Percentiles rank a stretch among this genome's conserved stretches.
These are phyloP conservation scores for Andrographis paniculata DNA, from an alignment of 305 asterid species.

Conservation along the genomic window DNA sequence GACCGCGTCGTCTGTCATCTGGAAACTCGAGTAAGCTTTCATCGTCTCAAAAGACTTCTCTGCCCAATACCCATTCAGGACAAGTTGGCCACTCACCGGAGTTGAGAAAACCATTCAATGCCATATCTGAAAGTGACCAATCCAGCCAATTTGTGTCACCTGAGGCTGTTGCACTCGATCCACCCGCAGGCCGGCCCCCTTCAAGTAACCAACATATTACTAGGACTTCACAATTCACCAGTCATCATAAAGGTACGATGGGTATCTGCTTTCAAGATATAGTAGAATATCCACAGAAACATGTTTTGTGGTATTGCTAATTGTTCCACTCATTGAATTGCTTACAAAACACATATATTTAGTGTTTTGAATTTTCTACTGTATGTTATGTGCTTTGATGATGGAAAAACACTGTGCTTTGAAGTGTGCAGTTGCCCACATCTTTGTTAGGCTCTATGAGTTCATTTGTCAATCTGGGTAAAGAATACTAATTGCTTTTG, in stretches of 20 bases:
- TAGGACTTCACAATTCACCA: slow-evolving; percentile 53
- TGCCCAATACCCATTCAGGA: slow-evolving; percentile 34
- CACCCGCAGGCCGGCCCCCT: slow-evolving; percentile 40
- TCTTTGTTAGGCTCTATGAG: too few relatives aligned
- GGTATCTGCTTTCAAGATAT: neutral
- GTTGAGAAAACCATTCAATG: slow-evolving; percentile 33
- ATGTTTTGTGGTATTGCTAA: slow-evolving; percentile 2
- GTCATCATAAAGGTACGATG: slow-evolving; percentile 72
- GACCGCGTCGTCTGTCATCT: slow-evolving; percentile 74
- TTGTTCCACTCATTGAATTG: neutral
- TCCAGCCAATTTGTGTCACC: slow-evolving; percentile 37
- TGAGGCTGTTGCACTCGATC: slow-evolving; percentile 35
- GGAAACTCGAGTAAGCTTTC: slow-evolving; percentile 49
- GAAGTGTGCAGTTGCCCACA: neutral
- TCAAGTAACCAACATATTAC: slow-evolving; percentile 46
- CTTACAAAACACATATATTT: neutral
- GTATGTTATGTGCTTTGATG: too few relatives aligned
- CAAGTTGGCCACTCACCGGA: slow-evolving; percentile 50
- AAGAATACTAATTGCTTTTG: too few relatives aligned
- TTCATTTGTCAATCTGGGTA: too few relatives aligned
- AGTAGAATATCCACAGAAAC: slow-evolving; percentile 13
- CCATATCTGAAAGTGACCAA: slow-evolving; percentile 38
- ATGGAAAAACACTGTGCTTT: too few relatives aligned
- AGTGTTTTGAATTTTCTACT: too few relatives aligned
- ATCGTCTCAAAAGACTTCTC: slow-evolving; percentile 40